Percentiles rank a stretch among this genome's conserved stretches.
Conservation (phyloP, 2,329 filamentous ascomycete species). For the Xylaria sp. region DNA sequence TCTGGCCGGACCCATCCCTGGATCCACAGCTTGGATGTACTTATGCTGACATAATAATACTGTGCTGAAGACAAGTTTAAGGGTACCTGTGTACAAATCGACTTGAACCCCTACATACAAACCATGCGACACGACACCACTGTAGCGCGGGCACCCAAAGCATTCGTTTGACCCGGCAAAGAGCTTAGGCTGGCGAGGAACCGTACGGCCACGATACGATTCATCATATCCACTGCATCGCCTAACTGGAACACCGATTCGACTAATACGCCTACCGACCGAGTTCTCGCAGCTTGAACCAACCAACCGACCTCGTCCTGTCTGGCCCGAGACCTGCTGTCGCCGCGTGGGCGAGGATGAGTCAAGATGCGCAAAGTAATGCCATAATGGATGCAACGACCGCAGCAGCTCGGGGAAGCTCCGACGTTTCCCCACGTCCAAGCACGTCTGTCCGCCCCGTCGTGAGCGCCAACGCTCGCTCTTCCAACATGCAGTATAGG, state of each 20-base stretch:
- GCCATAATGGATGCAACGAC: slow-evolving; percentile 45
- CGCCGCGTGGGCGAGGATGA: slow-evolving; percentile 51
- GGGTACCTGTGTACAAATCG: slow-evolving; percentile 16
- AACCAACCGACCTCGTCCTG: slow-evolving; percentile 9
- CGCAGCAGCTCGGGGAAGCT: slow-evolving; percentile 44
- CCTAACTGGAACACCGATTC: slow-evolving; percentile 6
- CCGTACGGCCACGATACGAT: slow-evolving; percentile 1
- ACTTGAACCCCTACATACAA: slow-evolving; percentile 21
- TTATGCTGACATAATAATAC: slow-evolving; percentile 10
- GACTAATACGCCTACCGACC: slow-evolving; percentile 8
- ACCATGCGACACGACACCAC: slow-evolving; percentile 29
- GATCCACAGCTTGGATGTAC: neutral
- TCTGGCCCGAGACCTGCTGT: slow-evolving; percentile 31
- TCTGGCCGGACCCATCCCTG: no score
- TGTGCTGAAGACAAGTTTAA: no score
- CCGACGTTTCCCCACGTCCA: slow-evolving; percentile 43
- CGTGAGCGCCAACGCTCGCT: slow-evolving; percentile 34
- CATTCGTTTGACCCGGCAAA: slow-evolving; percentile 26
- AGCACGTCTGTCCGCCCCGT: slow-evolving; percentile 37
- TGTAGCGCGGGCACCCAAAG: slow-evolving; percentile 17
- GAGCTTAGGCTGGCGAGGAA: slow-evolving; percentile 5
- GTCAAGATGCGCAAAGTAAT: slow-evolving; percentile 50
- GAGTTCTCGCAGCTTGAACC: slow-evolving; percentile 15
- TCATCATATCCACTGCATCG: slow-evolving; percentile 3
- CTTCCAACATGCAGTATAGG: slow-evolving; percentile 66